Conservation (phyloP, 179 eudicot species). For the Silene vulgaris region DNA sequence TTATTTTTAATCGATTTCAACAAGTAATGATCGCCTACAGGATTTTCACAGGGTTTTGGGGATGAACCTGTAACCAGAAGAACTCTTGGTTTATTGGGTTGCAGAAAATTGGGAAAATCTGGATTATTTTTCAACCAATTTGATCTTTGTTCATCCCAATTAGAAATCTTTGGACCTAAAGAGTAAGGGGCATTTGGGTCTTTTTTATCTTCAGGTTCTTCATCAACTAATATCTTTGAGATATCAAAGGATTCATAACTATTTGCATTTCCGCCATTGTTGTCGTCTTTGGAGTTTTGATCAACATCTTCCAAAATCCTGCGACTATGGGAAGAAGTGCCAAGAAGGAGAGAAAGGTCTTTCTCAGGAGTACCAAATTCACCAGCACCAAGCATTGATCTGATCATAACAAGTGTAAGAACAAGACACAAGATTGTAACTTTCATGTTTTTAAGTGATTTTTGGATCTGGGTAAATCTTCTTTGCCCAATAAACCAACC, state of each 20-base stretch:
- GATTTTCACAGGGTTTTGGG: constrained; percentile 30
- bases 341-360: constrained; percentile 19
- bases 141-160: constrained; percentile 21
- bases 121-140: constrained; percentile 22
- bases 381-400: constrained; percentile 47
- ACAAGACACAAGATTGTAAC: constrained; percentile 38
- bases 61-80: constrained; percentile 28
- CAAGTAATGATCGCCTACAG: constrained; percentile 28
- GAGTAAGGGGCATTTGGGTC: constrained; percentile 10
- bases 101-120: constrained; percentile 13
- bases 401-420: constrained; percentile 40
- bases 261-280: not conserved
- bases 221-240: constrained; percentile 12
- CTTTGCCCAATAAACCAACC: constrained; percentile 24
- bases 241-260: constrained; percentile 16
- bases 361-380: constrained; percentile 41
- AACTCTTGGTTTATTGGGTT: constrained; percentile 19
- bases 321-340: not conserved
- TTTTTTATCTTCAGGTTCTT: constrained; percentile 10
- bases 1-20: constrained; percentile 27
- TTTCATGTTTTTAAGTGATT: constrained; percentile 21
- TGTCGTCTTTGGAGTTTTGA: not conserved
- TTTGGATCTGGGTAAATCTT: constrained; percentile 32
- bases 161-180: constrained; percentile 25
- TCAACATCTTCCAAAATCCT: constrained; percentile 2